Evolutionary conservation across 2,329 filamentous ascomycete genomes (phyloP), one percentile per base, ranked within the genome.

Genomic region (Stagonosporopsis tanaceti): DNA sequence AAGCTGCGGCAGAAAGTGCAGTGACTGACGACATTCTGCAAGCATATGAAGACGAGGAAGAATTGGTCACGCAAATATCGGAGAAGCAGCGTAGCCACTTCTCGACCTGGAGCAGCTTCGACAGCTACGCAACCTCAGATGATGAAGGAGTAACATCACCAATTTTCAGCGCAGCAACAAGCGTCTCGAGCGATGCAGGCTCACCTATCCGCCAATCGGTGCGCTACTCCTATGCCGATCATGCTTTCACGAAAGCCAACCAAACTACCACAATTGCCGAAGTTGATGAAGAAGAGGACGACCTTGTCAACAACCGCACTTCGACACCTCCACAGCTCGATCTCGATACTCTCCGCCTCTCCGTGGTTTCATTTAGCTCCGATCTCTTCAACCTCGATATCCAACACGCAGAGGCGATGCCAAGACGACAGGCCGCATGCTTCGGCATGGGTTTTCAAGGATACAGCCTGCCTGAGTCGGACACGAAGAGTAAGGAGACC

Each of bases 381-480:
- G 66, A 65, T 35, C 64, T 74, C 32, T 73, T 75, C 65, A 61
- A 65, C 9, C 48, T 72, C 12, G 64, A 66, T 17, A 66, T 71
- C 25, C 65, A 63, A 15, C 61, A 66, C 40, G 39, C 62, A 9
- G 68, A 70, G 4, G 39, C 64, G 1, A 63, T 65, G 9, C 61
- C 71, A 2, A 66, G 69, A 14, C 65, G 74, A 44, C 69, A 74
- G 44, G 71, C 66, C 9, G 63, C 69, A 1, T 74, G 69, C 55
- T 75, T 72, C 30, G 72, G 72, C 7, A 47, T 69, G 2, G 69
- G 70, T 6, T 75, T 77, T 50, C 67, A 76, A 35, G 64, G 65
- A 14, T 76, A 75, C 57, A 73, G 65, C 39, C 63, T 76, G 0
- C 71, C 73, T 1, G 65, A 70, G 11, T 67, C 72, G 17, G 67